A percentile compares a stretch with the other conserved stretches of the same genome.
Conservation (phyloP, 768 basidiomycete genomes). For the Cystofilobasidium capitatum region DNA sequence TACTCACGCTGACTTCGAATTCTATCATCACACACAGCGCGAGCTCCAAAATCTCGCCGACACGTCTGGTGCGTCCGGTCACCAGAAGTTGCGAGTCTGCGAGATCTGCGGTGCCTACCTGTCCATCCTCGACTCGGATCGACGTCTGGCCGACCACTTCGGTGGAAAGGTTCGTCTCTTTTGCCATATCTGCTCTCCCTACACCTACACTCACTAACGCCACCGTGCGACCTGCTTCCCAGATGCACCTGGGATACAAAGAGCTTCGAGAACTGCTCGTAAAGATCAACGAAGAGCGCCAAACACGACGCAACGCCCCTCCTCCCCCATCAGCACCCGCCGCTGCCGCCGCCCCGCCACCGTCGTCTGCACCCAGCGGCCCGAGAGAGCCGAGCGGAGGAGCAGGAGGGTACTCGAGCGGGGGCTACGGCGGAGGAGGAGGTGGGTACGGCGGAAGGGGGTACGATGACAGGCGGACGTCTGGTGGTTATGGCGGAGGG, state of each 20-base stretch:
- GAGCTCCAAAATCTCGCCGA: slow-evolving; percentile 94
- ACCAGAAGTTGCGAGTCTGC: slow-evolving; percentile 98
- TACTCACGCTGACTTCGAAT: slow-evolving; percentile 15
- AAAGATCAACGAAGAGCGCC: slow-evolving; percentile 83
- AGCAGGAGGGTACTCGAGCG: not conserved
- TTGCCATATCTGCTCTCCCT: slow-evolving; percentile 4
- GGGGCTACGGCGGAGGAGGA: not conserved
- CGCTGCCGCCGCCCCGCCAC: slow-evolving; percentile 27
- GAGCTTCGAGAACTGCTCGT: slow-evolving; percentile 87
- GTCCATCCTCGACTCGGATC: slow-evolving; percentile 93
- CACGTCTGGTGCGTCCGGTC: slow-evolving; percentile 97
- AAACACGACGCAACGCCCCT: slow-evolving; percentile 47
- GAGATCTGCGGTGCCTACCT: slow-evolving; percentile 99
- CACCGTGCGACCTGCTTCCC: not conserved
- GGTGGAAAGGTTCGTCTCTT: slow-evolving; percentile 77
- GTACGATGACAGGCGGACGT: not conserved
- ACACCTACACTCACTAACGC: not conserved
- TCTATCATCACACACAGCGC: slow-evolving; percentile 46
- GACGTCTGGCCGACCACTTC: slow-evolving; percentile 97
- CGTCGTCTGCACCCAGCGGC: not conserved
- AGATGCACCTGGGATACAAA: slow-evolving; percentile 99
- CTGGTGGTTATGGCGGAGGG: too few relatives aligned
- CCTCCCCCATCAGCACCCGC: slow-evolving; percentile 28
- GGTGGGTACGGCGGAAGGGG: not conserved
- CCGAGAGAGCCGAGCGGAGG: not conserved